Percentiles rank a stretch among this genome's conserved stretches.
phyloP scores from a whole-genome alignment of 331 rosid species.

The Phaseolus coccineus region DNA sequence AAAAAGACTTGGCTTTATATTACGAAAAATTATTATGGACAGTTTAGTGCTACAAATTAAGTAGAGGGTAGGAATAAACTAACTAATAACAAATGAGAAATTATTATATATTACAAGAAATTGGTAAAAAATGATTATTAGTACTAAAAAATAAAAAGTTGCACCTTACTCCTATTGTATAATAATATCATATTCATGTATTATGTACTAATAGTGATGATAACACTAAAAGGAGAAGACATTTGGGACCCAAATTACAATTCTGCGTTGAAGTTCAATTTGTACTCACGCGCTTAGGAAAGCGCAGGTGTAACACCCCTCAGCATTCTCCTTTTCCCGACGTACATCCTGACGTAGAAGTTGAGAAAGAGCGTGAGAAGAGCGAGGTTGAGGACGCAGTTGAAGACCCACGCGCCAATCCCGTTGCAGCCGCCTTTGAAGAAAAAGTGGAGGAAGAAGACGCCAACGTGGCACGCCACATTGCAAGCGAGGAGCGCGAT shows the following conservation, averaged over 20 bases:
- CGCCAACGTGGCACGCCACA: conserved; percentile 75
- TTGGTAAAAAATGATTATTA: too few relatives aligned
- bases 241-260: not conserved
- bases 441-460: conserved; percentile 66
- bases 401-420: conserved; percentile 82
- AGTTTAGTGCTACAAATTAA: too few relatives aligned
- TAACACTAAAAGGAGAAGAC: not conserved
- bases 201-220: not conserved
- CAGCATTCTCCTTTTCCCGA: conserved; percentile 30
- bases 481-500: conserved; percentile 63
- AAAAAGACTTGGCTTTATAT: too few relatives aligned
- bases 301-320: not conserved
- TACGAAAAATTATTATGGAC: too few relatives aligned
- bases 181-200: not conserved
- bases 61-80: too few relatives aligned
- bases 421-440: conserved; percentile 80
- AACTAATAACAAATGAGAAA: too few relatives aligned
- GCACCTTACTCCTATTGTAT: too few relatives aligned
- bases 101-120: not conserved
- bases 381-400: conserved; percentile 64
- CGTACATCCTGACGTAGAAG: conserved; percentile 58
- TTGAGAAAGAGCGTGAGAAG: conserved; percentile 64
- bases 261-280: too few relatives aligned
- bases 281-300: not conserved
- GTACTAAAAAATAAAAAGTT: too few relatives aligned